Base-by-base conservation (phyloP, 352 stramenopile genomes). In the Saprolegnia parasitica region DNA sequence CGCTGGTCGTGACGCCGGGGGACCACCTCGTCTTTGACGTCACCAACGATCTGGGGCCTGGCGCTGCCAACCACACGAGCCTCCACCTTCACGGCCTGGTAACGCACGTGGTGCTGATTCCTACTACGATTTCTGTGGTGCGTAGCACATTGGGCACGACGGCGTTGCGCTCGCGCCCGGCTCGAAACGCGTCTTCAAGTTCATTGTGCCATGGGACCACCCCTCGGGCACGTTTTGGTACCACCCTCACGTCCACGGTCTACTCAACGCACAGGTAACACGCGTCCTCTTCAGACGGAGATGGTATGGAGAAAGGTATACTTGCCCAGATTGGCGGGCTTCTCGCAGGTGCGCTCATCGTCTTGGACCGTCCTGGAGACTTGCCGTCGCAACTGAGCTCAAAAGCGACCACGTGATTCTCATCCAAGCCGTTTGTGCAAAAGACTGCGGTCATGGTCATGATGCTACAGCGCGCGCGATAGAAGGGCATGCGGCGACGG, bases 201-300 rank as follows among this genome's bases (percentile, higher is more conserved):
- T 89, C 71, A 71, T 81, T n/a, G 86, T 93, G 62, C 80, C 81
- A 0, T 52, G 72, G 0, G 80, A 93, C 64, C 84, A 93, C 67
- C 83, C 84, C 13, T 63, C 80, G 9, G 84, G 84, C 15, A 90
- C 84, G 55, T 93, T 90, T 65, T 93, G 84, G 84, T 93, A 93
- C 65, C 84, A 93, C 63, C 81, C 84, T 18, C 84, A 93, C 72
- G 72, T 77, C 39, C 81, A 90, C 58, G 83, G 83, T n/a, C 77
- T 89, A 58, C 75, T 88, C 32, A 93, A 93, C 64, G 82, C 84
- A 29, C 84, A 93, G 63, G 62, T 68, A n/a, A n/a, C n/a, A 67
- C 60, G 18, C 37, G 15, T 11, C 16, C 35, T 24, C 21, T 55
- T 57, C 16, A 56, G 11, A 29, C 5, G 11, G 13, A 15, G 0